Evolutionary conservation across 2,329 filamentous ascomycete genomes (phyloP).

Genomic region (Exophiala alcalophila): DNA sequence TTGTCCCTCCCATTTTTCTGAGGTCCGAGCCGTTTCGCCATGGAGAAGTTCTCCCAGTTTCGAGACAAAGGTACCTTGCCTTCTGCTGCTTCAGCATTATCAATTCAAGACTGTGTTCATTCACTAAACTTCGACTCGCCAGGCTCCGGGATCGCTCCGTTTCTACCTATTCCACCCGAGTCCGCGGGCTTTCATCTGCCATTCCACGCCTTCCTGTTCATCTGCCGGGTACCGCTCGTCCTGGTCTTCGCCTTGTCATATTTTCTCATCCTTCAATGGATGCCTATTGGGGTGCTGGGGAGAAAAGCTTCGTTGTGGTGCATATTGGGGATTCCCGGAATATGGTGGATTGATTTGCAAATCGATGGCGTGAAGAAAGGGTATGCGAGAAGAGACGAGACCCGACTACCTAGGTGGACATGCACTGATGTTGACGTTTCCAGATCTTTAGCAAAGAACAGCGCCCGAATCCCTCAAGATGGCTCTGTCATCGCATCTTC

Average conservation of each 20-base stretch:
- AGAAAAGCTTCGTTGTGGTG: conserved; percentile 87
- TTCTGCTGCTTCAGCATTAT: too few species aligned
- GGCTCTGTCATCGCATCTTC: conserved; percentile 83
- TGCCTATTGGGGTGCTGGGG: conserved; percentile 65
- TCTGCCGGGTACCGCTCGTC: conserved; percentile 76
- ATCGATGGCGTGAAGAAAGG: conserved; percentile 95
- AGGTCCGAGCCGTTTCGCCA: conserved; percentile 38
- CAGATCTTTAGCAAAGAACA: conserved; percentile 67
- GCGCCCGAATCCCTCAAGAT: conserved; percentile 70
- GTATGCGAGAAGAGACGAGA: too few species aligned
- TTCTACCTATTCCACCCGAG: conserved; percentile 74
- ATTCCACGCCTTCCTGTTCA: conserved; percentile 69
- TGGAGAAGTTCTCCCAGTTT: conserved; percentile 96
- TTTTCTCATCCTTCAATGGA: conserved; percentile 77
- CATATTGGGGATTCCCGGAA: conserved; percentile 80
- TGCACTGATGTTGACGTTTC: conserved; percentile 18
- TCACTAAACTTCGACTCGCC: conserved; percentile 18
- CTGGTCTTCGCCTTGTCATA: conserved; percentile 65
- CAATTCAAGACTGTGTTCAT: not conserved
- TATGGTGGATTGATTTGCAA: conserved; percentile 99
- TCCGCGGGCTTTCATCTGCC: conserved; percentile 62
- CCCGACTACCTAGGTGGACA: not conserved
- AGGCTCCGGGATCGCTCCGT: conserved; percentile 96
- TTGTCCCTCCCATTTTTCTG: not conserved
- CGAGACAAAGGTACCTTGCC: conserved; percentile 71